Evolutionary conservation across 208 protist species (phyloP).

Genomic region (Wallacemonas sp.): DNA sequence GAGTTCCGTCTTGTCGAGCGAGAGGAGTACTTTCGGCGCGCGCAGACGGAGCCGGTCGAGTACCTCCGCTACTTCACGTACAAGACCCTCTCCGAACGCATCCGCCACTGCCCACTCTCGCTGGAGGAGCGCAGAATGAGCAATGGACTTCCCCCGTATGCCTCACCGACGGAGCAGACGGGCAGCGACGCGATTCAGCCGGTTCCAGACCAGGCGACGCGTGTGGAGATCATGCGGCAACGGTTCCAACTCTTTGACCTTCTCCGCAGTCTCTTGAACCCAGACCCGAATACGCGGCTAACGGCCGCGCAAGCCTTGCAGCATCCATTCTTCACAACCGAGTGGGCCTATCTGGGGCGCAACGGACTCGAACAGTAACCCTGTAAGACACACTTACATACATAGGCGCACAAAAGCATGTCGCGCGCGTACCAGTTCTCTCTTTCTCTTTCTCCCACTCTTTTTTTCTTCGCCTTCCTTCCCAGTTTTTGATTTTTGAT

Average conservation of each 20-base stretch:
- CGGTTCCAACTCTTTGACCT: constrained; percentile 78
- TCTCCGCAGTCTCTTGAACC: constrained; percentile 58
- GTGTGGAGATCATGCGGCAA: constrained; percentile 70
- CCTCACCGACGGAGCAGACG: constrained; percentile 18
- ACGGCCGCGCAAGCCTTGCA: constrained; percentile 62
- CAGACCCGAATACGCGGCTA: constrained; percentile 45
- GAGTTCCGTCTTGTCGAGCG: constrained; percentile 20
- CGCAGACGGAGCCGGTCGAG: constrained; percentile 23
- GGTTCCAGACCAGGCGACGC: constrained; percentile 5
- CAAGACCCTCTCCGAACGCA: constrained; percentile 64
- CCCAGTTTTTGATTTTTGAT: constrained; percentile 24
- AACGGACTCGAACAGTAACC: neutral
- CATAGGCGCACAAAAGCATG: no score
- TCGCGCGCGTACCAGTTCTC: no score
- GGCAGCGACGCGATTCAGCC: constrained; percentile 7
- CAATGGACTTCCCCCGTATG: constrained; percentile 42
- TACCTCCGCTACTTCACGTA: constrained; percentile 68
- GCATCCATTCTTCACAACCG: constrained; percentile 71
- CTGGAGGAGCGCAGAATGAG: constrained; percentile 66
- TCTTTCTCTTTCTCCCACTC: constrained; percentile 5
- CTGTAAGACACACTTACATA: neutral
- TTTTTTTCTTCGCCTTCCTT: constrained; percentile 5
- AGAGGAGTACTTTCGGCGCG: constrained; percentile 28
- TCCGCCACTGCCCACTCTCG: constrained; percentile 65
- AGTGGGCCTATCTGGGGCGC: constrained; percentile 47